Conservation (phyloP, 2,329 filamentous ascomycete species). For the Emergomyces africanus region DNA sequence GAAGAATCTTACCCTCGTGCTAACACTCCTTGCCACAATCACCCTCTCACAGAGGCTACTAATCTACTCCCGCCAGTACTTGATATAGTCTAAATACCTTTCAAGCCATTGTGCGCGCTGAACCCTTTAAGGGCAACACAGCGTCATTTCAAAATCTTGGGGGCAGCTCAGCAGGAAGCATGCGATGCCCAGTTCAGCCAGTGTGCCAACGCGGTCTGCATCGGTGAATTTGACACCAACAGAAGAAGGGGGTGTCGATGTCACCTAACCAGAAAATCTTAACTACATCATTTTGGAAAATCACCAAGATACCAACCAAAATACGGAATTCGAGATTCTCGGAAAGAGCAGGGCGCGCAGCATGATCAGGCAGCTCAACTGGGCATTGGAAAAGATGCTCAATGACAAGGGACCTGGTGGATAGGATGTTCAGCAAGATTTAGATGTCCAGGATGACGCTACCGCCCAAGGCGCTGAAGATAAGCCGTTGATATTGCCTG, state of each 20-base stretch:
- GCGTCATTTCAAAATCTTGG: conserved; percentile 1
- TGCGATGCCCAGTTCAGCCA: conserved; percentile 1
- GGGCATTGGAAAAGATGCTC: not conserved
- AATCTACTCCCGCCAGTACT: not conserved
- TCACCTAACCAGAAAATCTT: not conserved
- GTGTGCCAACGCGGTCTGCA: not conserved
- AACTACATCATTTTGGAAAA: not conserved
- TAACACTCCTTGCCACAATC: conserved; percentile 1
- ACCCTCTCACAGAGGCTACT: no score
- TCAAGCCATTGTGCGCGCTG: not conserved
- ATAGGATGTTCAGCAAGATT: not conserved
- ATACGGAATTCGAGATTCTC: not conserved
- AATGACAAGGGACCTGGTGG: not conserved
- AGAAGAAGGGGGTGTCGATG: not conserved
- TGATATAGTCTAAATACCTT: not conserved
- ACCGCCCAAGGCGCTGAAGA: not conserved
- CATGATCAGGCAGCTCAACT: not conserved
- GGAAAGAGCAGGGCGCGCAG: not conserved
- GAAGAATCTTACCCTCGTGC: not conserved
- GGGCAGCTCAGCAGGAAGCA: not conserved
- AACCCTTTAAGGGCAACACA: not conserved
- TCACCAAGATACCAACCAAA: not conserved
- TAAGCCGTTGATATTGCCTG: not conserved
- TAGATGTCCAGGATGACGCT: not conserved
- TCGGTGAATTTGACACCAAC: not conserved